Percentiles rank a stretch among this genome's conserved stretches.
phyloP scores from a whole-genome alignment of 2,329 filamentous ascomycete genomes.

The Cordyceps farinosa region DNA sequence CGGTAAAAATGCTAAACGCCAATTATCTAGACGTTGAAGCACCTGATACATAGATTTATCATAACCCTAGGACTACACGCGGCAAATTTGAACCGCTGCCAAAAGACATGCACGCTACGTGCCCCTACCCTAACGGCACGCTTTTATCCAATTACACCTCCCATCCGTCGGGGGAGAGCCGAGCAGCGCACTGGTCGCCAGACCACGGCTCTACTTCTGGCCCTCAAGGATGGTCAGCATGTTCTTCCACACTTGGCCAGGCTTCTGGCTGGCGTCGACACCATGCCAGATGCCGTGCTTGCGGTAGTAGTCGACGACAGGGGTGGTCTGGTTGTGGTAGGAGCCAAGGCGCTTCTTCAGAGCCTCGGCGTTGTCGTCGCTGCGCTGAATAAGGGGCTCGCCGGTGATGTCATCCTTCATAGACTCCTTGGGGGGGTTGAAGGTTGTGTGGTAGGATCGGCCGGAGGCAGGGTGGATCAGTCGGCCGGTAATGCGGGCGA shows the following conservation, averaged over 20 bases:
- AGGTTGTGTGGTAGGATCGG: slow-evolving; percentile 95
- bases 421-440: slow-evolving; percentile 90
- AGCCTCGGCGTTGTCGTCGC: slow-evolving; percentile 93
- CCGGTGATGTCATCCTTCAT: slow-evolving; percentile 98
- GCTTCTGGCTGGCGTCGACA: slow-evolving; percentile 93
- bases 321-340: slow-evolving; percentile 90
- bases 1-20: slow-evolving; percentile 10
- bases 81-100: slow-evolving; percentile 4
- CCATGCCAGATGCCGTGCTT: slow-evolving; percentile 95
- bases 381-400: slow-evolving; percentile 93
- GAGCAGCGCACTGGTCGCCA: neutral
- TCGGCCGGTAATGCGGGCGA: slow-evolving; percentile 93
- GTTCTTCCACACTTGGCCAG: slow-evolving; percentile 92
- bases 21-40: neutral
- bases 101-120: neutral
- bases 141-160: slow-evolving; percentile 18
- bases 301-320: slow-evolving; percentile 95
- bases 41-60: slow-evolving; percentile 17
- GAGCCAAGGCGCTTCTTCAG: slow-evolving; percentile 91
- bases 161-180: neutral
- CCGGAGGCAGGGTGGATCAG: slow-evolving; percentile 94
- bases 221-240: slow-evolving; percentile 79
- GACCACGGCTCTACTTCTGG: slow-evolving; percentile 35
- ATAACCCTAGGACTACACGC: slow-evolving; percentile 18
- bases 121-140: neutral